These are phyloP conservation scores for Cyberlindnera samutprakarnensis DNA, from an alignment of 805 yeast species.

Conservation along the genomic window DNA sequence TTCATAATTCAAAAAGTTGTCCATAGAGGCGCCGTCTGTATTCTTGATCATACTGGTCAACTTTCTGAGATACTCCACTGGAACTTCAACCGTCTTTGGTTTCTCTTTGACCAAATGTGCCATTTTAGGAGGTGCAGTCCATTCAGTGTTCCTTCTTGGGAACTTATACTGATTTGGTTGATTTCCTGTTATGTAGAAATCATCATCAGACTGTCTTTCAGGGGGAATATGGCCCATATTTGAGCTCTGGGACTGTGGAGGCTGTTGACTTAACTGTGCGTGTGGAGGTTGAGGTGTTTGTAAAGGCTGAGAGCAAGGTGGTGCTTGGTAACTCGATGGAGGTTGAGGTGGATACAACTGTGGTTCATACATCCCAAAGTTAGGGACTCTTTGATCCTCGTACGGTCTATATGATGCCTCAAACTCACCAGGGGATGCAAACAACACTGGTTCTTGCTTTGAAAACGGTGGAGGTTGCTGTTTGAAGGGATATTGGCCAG, in stretches of 20 bases:
- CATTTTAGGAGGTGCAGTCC: constrained; percentile 1
- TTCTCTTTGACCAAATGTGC: neutral
- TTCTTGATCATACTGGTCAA: constrained; percentile 17
- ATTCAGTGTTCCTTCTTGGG: constrained; percentile 32
- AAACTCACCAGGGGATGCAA: constrained; percentile 13
- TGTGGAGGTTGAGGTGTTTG: constrained; percentile 2
- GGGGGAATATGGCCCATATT: neutral
- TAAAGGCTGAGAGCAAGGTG: constrained; percentile 1
- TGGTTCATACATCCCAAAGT: neutral
- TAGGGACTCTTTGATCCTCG: neutral
- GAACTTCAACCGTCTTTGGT: constrained; percentile 17
- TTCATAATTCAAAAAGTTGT: constrained; percentile 12
- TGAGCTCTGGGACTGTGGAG: constrained; percentile 6
- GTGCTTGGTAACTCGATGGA: neutral
- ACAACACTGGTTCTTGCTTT: constrained; percentile 15
- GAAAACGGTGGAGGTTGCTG: constrained; percentile 7
- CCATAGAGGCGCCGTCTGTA: constrained; percentile 17
- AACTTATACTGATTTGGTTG: constrained; percentile 48
- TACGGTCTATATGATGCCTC: constrained; percentile 5
- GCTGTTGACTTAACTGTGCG: too few species aligned
- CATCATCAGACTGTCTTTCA: constrained; percentile 20
- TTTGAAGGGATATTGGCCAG: too few species aligned
- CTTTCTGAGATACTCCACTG: constrained; percentile 22
- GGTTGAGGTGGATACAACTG: constrained; percentile 1
- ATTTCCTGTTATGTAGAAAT: constrained; percentile 40